These are phyloP conservation scores for Plasmodium falciparum DNA, from an alignment of 169 alveolate species.

Conservation along the genomic window DNA sequence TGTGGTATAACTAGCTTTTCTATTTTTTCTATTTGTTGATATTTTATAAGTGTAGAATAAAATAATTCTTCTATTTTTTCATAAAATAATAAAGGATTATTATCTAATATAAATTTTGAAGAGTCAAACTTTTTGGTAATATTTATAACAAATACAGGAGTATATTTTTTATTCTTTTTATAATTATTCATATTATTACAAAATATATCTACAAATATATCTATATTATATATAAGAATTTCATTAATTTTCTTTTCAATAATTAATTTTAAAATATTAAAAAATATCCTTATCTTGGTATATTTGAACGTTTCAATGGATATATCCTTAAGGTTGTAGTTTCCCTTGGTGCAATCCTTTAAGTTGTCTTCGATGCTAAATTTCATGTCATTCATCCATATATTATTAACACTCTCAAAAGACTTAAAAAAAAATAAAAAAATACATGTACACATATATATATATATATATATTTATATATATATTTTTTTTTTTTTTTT, in stretches of 20 bases:
- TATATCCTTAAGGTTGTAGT: conserved; percentile 57
- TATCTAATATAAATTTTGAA: conserved; percentile 64
- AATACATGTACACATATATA: neutral
- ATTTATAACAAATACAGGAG: conserved; percentile 64
- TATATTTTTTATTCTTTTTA: conserved; percentile 48
- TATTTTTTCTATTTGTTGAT: conserved; percentile 75
- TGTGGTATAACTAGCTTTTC: conserved; percentile 76
- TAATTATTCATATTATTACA: conserved; percentile 28
- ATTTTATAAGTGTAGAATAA: conserved; percentile 52
- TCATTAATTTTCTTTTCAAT: conserved; percentile 71
- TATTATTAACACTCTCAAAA: conserved; percentile 62
- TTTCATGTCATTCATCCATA: conserved; percentile 74
- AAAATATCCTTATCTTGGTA: conserved; percentile 72
- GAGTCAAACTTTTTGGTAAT: conserved; percentile 69
- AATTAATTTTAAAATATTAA: conserved; percentile 54
- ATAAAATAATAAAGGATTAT: conserved; percentile 54
- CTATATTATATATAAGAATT: conserved; percentile 52
- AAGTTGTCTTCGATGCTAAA: conserved; percentile 61
- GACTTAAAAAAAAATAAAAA: conserved; percentile 36
- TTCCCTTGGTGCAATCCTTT: conserved; percentile 70
- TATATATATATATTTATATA: neutral
- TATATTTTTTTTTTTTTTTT: neutral
- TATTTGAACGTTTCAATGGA: conserved; percentile 64
- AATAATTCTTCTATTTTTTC: conserved; percentile 59
- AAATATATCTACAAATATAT: conserved; percentile 39